Conservation (phyloP, 352 stramenopile species). For the Blastocystis sp. region DNA sequence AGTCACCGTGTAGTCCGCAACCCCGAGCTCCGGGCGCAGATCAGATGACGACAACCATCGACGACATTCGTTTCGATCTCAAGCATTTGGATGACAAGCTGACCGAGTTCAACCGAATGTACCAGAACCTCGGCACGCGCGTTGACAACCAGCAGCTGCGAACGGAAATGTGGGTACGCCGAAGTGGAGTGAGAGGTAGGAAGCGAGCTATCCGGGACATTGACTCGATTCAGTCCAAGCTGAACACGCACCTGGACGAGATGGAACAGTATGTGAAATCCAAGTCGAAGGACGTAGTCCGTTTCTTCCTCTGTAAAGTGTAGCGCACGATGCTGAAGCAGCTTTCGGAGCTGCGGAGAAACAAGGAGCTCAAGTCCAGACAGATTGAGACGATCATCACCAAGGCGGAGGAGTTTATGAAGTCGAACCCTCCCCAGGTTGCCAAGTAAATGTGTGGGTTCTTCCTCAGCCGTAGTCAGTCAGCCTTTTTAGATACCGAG, state of each 20-base stretch:
- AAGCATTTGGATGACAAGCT: constrained; percentile 53
- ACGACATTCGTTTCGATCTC: constrained; percentile 49
- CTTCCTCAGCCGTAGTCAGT: neutral
- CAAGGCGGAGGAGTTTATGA: constrained; percentile 42
- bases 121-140: constrained; percentile 38
- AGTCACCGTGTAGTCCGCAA: neutral
- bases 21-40: neutral
- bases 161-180: constrained; percentile 26
- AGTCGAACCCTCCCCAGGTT: constrained; percentile 19
- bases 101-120: constrained; percentile 49
- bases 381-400: constrained; percentile 33
- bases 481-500: constrained; percentile 48
- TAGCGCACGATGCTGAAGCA: constrained; percentile 55
- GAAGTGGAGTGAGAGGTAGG: neutral
- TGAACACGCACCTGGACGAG: constrained; percentile 53
- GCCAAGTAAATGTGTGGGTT: neutral
- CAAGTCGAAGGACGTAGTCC: constrained; percentile 25
- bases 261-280: constrained; percentile 48
- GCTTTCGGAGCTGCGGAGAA: constrained; percentile 42
- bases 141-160: constrained; percentile 47
- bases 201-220: constrained; percentile 48
- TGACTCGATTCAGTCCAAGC: constrained; percentile 6
- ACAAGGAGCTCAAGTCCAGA: constrained; percentile 26
- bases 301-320: neutral
- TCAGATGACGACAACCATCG: constrained; percentile 37